Evolutionary conservation across 1,284 basidiomycete species (phyloP).

Genomic region (Tausonia pullulans): DNA sequence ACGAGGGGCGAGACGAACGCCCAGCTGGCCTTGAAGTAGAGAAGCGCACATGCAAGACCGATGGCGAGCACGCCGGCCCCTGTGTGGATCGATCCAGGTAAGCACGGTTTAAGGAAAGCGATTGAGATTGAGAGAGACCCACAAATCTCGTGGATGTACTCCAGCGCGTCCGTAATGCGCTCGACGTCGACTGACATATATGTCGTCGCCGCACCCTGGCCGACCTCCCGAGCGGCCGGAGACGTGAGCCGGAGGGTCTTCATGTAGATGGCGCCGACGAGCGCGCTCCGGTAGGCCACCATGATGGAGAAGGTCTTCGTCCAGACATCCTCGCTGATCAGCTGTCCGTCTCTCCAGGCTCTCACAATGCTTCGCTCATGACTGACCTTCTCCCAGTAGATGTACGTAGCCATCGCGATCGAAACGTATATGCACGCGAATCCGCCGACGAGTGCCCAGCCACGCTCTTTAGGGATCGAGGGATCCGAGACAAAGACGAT

Average conservation of each 20-base stretch:
- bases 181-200: constrained; percentile 17
- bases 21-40: constrained; percentile 9
- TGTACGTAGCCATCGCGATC: neutral
- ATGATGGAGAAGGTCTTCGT: neutral
- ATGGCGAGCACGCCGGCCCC: constrained; percentile 6
- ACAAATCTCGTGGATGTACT: constrained; percentile 12
- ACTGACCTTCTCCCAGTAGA: constrained; percentile 3
- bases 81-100: neutral
- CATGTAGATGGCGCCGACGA: constrained; percentile 9
- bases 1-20: constrained; percentile 9
- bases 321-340: neutral
- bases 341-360: too few species aligned
- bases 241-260: constrained; percentile 12
- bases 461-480: neutral
- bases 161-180: constrained; percentile 3
- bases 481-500: constrained; percentile 3
- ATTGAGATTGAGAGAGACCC: neutral
- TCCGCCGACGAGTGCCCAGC: constrained; percentile 15
- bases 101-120: neutral
- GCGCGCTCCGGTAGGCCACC: constrained; percentile 1
- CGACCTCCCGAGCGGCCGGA: constrained; percentile 8
- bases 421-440: constrained; percentile 7
- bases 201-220: constrained; percentile 14
- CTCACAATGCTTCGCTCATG: too few species aligned
- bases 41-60: constrained; percentile 5